Evolutionary conservation across 2,329 filamentous ascomycete species (phyloP), one percentile per base, ranked within the genome.

Genomic region (Fusarium albidum): DNA sequence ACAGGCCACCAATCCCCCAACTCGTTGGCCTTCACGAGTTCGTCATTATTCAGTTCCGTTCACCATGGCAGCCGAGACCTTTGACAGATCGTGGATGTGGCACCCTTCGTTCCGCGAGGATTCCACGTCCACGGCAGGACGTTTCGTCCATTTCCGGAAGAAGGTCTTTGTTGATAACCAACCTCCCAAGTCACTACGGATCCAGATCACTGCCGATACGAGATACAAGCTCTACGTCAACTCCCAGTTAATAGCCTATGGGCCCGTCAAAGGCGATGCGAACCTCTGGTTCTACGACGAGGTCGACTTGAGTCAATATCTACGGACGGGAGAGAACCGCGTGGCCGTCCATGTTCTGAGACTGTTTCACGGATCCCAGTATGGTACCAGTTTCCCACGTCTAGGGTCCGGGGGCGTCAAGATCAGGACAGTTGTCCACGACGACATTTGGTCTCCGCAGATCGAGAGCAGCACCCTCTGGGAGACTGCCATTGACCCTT

Each of bases 381-480:
- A 35, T n/a, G 42, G 18, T 4, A 15, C 31, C 6, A 35, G 31
- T n/a, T 45, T 45, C 13, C 32, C 42, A n/a, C n/a, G n/a, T n/a
- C n/a, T n/a, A n/a, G n/a, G n/a, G n/a, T n/a, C n/a, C n/a, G n/a
- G n/a, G n/a, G n/a, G n/a, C n/a, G n/a, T n/a, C n/a, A n/a, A n/a
- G n/a, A n/a, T n/a, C n/a, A 15, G 42, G 10, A 14, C 21, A n/a
- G n/a, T n/a, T n/a, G 13, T 9, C 31, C 4, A 27, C 21, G 33
- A 52, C 15, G 10, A 12, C 4, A 12, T 27, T 3, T 63, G 59
- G 57, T 35, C 56, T 13, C 35, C 50, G 4, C 21, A 49, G 3
- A 50, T 60, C 10, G 53, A 58, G n/a, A n/a, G n/a, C n/a, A n/a
- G n/a, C n/a, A n/a, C n/a, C n/a, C n/a, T n/a, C n/a, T n/a, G n/a